Conservation (phyloP, 108 stramenopile species). For the Cyclotella baltica region DNA sequence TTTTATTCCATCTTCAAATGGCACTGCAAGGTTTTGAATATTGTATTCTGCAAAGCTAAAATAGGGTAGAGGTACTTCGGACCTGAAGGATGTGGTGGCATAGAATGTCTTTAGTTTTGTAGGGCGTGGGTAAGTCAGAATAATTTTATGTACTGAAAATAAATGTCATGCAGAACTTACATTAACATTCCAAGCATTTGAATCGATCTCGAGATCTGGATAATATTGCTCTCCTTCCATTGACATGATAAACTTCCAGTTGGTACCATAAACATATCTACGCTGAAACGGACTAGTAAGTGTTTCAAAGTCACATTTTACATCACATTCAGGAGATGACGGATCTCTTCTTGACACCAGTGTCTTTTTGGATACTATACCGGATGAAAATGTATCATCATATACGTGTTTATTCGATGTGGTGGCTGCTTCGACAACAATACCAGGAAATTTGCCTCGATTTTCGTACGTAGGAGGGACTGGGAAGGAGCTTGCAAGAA, state of each 20-base stretch:
- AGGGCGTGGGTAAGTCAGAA: neutral
- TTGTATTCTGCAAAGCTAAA: conserved; percentile 24
- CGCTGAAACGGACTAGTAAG: neutral
- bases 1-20: conserved; percentile 59
- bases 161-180: conserved; percentile 8
- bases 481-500: conserved; percentile 1
- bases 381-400: conserved; percentile 27
- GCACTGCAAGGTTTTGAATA: conserved; percentile 53
- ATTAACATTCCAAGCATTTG: conserved; percentile 17
- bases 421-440: neutral
- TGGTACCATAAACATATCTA: conserved; percentile 16
- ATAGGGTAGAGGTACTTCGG: conserved; percentile 71
- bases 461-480: conserved; percentile 9
- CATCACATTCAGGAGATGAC: conserved; percentile 11
- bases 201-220: neutral
- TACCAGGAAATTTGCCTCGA: conserved; percentile 10
- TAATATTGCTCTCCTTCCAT: conserved; percentile 21
- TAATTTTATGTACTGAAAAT: neutral
- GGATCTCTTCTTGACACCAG: neutral
- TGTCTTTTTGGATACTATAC: neutral
- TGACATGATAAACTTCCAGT: conserved; percentile 20
- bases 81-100: conserved; percentile 73
- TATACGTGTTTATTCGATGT: neutral
- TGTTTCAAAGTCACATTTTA: conserved; percentile 15
- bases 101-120: conserved; percentile 42